Evolutionary conservation across 148 eudicot genomes (phyloP), one percentile per base, ranked within the genome.

Genomic region (Pharnaceum exiguum): DNA sequence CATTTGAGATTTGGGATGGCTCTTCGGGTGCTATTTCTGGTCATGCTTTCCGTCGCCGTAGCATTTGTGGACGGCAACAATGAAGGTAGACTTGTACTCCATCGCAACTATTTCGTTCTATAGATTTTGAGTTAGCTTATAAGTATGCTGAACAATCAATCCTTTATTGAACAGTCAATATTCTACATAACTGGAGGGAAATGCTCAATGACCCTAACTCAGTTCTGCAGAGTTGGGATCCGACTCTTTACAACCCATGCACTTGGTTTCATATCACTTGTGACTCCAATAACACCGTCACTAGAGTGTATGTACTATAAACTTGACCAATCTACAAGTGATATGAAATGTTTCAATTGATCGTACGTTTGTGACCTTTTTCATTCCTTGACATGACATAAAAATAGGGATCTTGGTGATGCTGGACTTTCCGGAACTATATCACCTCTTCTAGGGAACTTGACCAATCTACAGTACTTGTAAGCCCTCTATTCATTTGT

Each of bases 151-250:
- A n/a, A n/a, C n/a, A n/a, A n/a, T n/a, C n/a, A n/a, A n/a, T n/a
- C n/a, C n/a, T n/a, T n/a, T n/a, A 35, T 33, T 28, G 28, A 39
- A 31, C 69, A 55, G 68, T 43, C 10, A 51, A 62, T 31, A 33
- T 37, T 15, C 45, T 69, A 0, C 13, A 26, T 40, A 27, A 12
- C 29, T 56, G 57, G 63, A 62, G 30, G 26, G 23, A 17, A 22
- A 19, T 18, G 16, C 32, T 70, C 15, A 21, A 18, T 5, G 68
- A 70, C 47, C 64, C 74, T 8, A 40, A 57, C 18, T 15, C 24
- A 42, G 74, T 70, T 52, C 40, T 70, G 68, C 74, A 55, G 29
- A 62, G 68, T 27, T 70, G 69, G 59, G 69, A 70, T 63, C 51
- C 74, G 1, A 50, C 59, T 38, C 40, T 63, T 46, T 16, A 26